Percentiles rank a stretch among this genome's conserved stretches.
Conservation (phyloP, 768 basidiomycete genomes). For the Hericium erinaceus region DNA sequence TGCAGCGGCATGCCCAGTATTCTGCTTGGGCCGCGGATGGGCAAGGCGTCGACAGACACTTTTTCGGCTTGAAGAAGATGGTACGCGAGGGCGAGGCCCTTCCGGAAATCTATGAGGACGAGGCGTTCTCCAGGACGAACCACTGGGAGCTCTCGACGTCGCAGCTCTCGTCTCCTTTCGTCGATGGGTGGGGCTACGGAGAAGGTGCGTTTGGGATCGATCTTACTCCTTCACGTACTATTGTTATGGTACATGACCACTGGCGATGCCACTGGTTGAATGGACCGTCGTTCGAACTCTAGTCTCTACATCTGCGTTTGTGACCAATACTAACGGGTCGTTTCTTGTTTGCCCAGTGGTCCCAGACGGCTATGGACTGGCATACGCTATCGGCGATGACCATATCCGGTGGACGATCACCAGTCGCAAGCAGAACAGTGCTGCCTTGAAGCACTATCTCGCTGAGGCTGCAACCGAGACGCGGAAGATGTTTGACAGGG, state of each 20-base stretch:
- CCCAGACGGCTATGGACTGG: constrained; percentile 82
- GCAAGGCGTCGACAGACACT: constrained; percentile 89
- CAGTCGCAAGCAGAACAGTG: constrained; percentile 47
- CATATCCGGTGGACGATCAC: constrained; percentile 91
- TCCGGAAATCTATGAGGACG: constrained; percentile 70
- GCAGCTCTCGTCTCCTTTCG: constrained; percentile 68
- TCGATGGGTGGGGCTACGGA: constrained; percentile 97
- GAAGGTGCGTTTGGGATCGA: constrained; percentile 49
- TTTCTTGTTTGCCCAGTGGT: constrained; percentile 48
- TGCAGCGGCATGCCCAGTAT: constrained; percentile 78
- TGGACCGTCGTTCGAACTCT: too few relatives aligned
- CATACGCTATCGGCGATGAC: constrained; percentile 80
- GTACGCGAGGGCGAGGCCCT: constrained; percentile 61
- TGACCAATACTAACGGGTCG: background rate
- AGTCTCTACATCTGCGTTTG: background rate
- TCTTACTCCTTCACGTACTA: background rate
- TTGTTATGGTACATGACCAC: too few relatives aligned
- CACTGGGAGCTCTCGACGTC: constrained; percentile 95
- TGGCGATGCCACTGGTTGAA: too few relatives aligned
- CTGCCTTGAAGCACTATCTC: constrained; percentile 56
- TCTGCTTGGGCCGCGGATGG: constrained; percentile 88
- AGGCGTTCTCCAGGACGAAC: constrained; percentile 53
- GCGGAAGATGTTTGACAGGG: constrained; percentile 65
- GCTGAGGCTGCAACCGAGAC: constrained; percentile 77
- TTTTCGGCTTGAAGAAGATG: constrained; percentile 87